A percentile compares a stretch with the other conserved stretches of the same genome.
Evolutionary conservation across 495 filamentous ascomycete species (phyloP).

Genomic region (Lophium mytilinum): DNA sequence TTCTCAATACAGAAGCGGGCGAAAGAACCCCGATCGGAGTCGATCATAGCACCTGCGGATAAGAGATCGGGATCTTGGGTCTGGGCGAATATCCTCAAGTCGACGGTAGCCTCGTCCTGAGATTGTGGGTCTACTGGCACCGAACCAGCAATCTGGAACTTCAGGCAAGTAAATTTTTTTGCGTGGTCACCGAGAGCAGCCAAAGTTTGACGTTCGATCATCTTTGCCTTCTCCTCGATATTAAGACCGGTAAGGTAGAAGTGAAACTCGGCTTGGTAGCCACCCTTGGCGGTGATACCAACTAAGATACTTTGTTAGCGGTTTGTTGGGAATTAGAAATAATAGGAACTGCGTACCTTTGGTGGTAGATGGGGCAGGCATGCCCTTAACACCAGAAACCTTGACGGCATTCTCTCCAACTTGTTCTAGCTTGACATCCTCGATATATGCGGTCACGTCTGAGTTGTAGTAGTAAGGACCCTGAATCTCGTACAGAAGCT

Average conservation of each 20-base stretch:
- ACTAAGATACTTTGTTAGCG: background rate
- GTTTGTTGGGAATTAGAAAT: too few relatives aligned
- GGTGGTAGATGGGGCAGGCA: constrained; percentile 14
- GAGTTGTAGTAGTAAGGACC: constrained; percentile 13
- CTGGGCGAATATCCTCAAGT: constrained; percentile 17
- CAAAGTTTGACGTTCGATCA: constrained; percentile 11
- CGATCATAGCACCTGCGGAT: constrained; percentile 9
- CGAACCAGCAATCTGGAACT: constrained; percentile 9
- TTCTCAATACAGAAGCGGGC: constrained; percentile 14
- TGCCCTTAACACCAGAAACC: constrained; percentile 8
- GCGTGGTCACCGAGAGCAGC: constrained; percentile 8
- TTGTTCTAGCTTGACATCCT: constrained; percentile 12
- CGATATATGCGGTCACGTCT: constrained; percentile 15
- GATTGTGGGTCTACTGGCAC: constrained; percentile 11
- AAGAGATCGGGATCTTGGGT: constrained; percentile 2
- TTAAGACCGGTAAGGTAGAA: constrained; percentile 14
- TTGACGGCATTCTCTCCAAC: constrained; percentile 8
- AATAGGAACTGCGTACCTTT: background rate
- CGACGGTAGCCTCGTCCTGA: constrained; percentile 14
- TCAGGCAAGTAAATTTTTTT: constrained; percentile 8
- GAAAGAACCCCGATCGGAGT: constrained; percentile 10
- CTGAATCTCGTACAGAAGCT: constrained; percentile 17
- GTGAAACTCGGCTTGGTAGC: constrained; percentile 17
- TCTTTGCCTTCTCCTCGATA: constrained; percentile 17
- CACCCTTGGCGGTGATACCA: constrained; percentile 17